phyloP scores from a whole-genome alignment of 179 eudicot genomes.

The Vitellaria paradoxa region DNA sequence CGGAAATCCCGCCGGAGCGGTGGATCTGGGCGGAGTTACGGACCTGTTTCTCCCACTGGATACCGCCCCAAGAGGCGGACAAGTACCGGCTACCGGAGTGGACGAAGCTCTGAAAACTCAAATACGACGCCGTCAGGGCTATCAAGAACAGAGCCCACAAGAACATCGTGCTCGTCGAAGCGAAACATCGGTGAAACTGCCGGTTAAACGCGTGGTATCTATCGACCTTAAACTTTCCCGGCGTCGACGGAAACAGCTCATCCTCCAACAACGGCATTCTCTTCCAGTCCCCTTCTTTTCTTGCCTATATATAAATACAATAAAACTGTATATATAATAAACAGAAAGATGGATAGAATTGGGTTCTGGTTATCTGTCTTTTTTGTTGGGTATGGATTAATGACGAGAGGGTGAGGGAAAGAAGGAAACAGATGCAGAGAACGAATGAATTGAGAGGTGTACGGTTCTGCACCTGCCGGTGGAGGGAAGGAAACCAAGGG shows the following conservation, averaged over 20 bases:
- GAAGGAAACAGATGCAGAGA: constrained; percentile 20
- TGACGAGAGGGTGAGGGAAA: background rate
- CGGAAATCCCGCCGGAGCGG: constrained; percentile 35
- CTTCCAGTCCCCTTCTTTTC: background rate
- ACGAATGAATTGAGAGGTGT: background rate
- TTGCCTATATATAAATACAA: background rate
- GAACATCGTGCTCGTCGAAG: constrained; percentile 57
- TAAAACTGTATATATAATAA: background rate
- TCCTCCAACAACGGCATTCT: constrained; percentile 39
- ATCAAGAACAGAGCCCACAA: constrained; percentile 61
- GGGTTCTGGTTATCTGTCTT: background rate
- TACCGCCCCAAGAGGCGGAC: constrained; percentile 54
- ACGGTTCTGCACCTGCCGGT: constrained; percentile 22
- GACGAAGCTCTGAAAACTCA: constrained; percentile 56
- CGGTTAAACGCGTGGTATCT: constrained; percentile 36
- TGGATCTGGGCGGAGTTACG: constrained; percentile 52
- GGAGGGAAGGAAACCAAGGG: background rate
- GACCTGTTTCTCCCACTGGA: constrained; percentile 59
- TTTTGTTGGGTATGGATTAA: background rate
- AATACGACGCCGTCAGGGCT: constrained; percentile 60
- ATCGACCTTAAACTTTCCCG: constrained; percentile 55
- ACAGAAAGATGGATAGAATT: background rate
- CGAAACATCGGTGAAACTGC: constrained; percentile 49
- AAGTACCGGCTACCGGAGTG: constrained; percentile 51
- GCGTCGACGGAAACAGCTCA: constrained; percentile 59